Evolutionary conservation across 2,329 filamentous ascomycete genomes (phyloP), one percentile per base, ranked within the genome.

Genomic region (Eutypa lata): DNA sequence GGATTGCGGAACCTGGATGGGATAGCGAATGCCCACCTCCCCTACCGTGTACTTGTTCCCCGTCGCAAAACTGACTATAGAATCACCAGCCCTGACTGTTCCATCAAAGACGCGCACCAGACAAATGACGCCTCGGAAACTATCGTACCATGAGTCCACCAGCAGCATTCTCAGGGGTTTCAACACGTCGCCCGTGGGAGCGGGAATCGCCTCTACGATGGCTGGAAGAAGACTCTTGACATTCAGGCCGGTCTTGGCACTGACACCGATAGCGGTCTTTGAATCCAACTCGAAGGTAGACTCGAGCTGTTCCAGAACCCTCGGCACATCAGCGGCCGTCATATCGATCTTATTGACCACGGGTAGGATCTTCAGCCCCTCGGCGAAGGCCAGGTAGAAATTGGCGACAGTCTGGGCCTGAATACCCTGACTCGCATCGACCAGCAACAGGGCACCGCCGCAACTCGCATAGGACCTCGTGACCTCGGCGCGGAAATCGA

Each of bases 341-440:
- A 99, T 82, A 69, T 99, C 94, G 50, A 99, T 88, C 77, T 99
- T 99, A 77, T 99, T 99, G 65, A 99, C 83, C 22, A 99, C 90
- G 0, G 94, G 94, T 3, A 99, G 84, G 56, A 99, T 81, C 21
- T 86, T 81, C 49, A 99, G 75, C 16, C 91, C 90, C 70, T 97
- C 91, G 1, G 93, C 87, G 72, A 99, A 99, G 7, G 94, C 94
- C 22, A 97, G 84, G 69, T 97, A 97, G 74, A 99, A 99, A 71
- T 99, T 99, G 56, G 94, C 94, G 8, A 99, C 94, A 0, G 94
- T 99, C 76, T 99, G 94, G 5, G 94, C 94, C 74, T 99, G 94
- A 2, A 99, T 87, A 45, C 94, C 94, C 73, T 99, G 94, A 61
- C 90, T 96, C 7, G 93, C 94, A 77, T 99, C 94, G 2, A 99